These are phyloP conservation scores for Rhynchosporium secalis DNA, from an alignment of 2,329 filamentous ascomycete genomes.

Conservation along the genomic window DNA sequence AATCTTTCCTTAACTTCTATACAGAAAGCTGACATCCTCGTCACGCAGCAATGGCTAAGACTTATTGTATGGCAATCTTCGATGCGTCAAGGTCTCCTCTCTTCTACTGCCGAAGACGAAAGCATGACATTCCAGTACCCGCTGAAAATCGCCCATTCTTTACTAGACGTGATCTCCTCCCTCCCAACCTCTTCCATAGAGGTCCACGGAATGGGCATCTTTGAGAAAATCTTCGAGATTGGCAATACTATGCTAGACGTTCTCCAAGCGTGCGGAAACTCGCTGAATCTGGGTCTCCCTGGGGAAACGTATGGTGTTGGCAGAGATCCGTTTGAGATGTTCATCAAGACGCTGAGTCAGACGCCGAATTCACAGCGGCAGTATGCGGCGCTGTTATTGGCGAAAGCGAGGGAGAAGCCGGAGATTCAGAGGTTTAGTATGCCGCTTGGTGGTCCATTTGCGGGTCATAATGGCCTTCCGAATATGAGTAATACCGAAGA, in stretches of 20 bases:
- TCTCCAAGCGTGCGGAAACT: slow-evolving; percentile 41
- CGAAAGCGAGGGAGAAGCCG: slow-evolving; percentile 45
- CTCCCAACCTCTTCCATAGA: slow-evolving; percentile 47
- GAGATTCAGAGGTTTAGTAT: slow-evolving; percentile 35
- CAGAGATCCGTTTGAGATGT: slow-evolving; percentile 47
- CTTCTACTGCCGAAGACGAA: slow-evolving; percentile 56
- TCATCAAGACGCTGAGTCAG: slow-evolving; percentile 46
- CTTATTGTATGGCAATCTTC: slow-evolving; percentile 73
- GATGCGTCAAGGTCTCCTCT: slow-evolving; percentile 64
- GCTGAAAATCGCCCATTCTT: slow-evolving; percentile 60
- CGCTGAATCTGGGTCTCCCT: slow-evolving; percentile 20
- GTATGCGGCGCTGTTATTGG: slow-evolving; percentile 47
- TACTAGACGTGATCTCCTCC: slow-evolving; percentile 47
- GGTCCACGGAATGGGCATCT: slow-evolving; percentile 51
- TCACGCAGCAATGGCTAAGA: slow-evolving; percentile 70
- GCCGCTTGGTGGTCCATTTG: slow-evolving; percentile 8
- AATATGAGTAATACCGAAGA: not conserved
- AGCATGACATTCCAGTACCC: slow-evolving; percentile 64
- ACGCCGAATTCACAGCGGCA: slow-evolving; percentile 47
- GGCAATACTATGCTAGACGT: slow-evolving; percentile 48
- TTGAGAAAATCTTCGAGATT: slow-evolving; percentile 53
- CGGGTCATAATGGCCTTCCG: not conserved
- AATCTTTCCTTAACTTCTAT: slow-evolving; percentile 52
- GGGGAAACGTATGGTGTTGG: slow-evolving; percentile 35
- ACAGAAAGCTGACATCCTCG: slow-evolving; percentile 67